Base-by-base conservation (phyloP, 192 early-diverging fungal species). In the Coemansia sp. region DNA sequence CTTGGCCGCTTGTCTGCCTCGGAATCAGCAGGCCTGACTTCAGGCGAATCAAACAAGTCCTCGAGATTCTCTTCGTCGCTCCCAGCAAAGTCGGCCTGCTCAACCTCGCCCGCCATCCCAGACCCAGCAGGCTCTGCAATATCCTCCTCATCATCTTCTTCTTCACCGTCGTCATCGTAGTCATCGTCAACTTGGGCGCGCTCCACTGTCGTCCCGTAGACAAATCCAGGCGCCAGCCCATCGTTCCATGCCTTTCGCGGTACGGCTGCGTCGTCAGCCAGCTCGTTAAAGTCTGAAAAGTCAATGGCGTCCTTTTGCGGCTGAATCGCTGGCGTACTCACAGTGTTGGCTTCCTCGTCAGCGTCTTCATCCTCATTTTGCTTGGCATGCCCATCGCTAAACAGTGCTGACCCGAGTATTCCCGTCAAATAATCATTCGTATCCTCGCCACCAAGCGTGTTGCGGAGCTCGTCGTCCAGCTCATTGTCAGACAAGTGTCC, bases 211-310 rank as follows among this genome's bases (percentile, higher is more conserved):
- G 42, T 9, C n/a, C 32, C 36, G 50, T 48, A 9, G 42, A 35
- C n/a, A 42, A 26, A 37, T 43, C 17, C 13, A 36, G 41, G 9
- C 9, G 4, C 17, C 39, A 48, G 45, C 3, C 29, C 32, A 8
- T 47, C 45, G 30, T 50, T 25, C 11, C n/a, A 9, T 65, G 57
- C 53, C 18, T 26, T 47, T 47, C 45, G 45, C 15, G 63, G 40
- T 6, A 56, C 68, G 65, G 79, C 32, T 40, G 69, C 64, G 35
- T 93, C 90, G 1, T 90, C 86, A 3, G 45, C 45, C 14, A 87
- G 59, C 47, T 95, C 92, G 53, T 90, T 81, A 56, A 88, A 85
- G 45, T 90, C 88, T 0, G 87, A 90, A 60, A 81, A 95, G 65
- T 95, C 91, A 2, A 91, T 69, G 1, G 91, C 91, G 64, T 90